These are phyloP conservation scores for Aureobasidium leucospermi DNA, from an alignment of 2,329 filamentous ascomycete species.

Conservation along the genomic window DNA sequence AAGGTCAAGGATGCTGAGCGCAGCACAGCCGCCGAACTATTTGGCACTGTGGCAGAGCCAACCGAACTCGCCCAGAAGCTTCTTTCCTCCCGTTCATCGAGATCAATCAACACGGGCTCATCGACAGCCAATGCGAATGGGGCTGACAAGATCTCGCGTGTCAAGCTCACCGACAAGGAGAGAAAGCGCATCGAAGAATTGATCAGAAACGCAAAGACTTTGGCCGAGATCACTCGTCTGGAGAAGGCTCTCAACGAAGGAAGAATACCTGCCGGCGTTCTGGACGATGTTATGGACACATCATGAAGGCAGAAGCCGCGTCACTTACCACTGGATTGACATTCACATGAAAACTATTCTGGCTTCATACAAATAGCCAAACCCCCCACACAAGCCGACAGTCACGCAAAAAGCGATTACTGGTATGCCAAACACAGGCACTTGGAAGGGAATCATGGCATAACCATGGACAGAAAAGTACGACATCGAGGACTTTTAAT, in stretches of 20 bases:
- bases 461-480: not conserved
- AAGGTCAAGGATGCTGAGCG: conserved; percentile 88
- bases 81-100: conserved; percentile 73
- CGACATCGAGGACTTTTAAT: not conserved
- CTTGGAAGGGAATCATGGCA: not conserved
- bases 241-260: conserved; percentile 93
- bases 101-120: conserved; percentile 45
- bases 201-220: conserved; percentile 79
- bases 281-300: conserved; percentile 27
- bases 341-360: not conserved
- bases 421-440: not conserved
- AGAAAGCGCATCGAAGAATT: conserved; percentile 76
- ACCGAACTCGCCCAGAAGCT: conserved; percentile 77
- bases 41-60: conserved; percentile 65
- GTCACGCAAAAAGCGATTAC: not conserved
- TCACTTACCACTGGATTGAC: not conserved
- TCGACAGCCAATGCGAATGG: conserved; percentile 38
- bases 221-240: conserved; percentile 81
- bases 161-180: conserved; percentile 72
- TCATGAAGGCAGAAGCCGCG: conserved; percentile 20
- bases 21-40: conserved; percentile 66
- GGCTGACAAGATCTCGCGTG: conserved; percentile 30
- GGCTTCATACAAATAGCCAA: not conserved
- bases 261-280: conserved; percentile 53
- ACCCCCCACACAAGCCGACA: not conserved